A percentile compares a stretch with the other conserved stretches of the same genome.
Evolutionary conservation across 2,329 filamentous ascomycete species (phyloP).

Genomic region (Claviceps pusilla): DNA sequence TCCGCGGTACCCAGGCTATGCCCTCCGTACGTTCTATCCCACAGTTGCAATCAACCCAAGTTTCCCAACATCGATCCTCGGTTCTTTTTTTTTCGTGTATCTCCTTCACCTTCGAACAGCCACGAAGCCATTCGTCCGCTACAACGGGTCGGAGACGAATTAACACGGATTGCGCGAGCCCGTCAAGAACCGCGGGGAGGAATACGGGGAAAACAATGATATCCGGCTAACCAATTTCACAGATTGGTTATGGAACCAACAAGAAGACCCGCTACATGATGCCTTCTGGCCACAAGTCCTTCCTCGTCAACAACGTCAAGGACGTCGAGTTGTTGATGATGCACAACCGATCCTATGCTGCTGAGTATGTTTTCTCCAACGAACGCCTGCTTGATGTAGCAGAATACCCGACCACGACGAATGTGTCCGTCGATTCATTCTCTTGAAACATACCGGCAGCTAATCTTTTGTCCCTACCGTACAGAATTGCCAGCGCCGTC

Average conservation of each 20-base stretch:
- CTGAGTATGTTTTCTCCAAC: constrained; percentile 57
- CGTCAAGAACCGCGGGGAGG: neutral
- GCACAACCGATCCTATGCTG: constrained; percentile 99
- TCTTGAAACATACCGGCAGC: neutral
- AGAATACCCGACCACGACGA: neutral
- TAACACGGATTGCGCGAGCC: neutral
- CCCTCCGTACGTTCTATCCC: constrained; percentile 64
- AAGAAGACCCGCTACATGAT: constrained; percentile 99
- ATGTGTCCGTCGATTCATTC: too few relatives aligned
- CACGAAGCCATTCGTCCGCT: neutral
- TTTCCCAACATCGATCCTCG: neutral
- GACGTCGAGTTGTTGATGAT: constrained; percentile 97
- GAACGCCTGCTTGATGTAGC: neutral
- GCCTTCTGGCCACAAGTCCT: constrained; percentile 98
- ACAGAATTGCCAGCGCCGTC: constrained; percentile 91
- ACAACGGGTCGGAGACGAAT: neutral
- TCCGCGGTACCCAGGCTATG: constrained; percentile 92
- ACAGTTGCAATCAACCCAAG: neutral
- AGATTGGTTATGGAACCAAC: constrained; percentile 99
- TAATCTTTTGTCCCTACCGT: constrained; percentile 1
- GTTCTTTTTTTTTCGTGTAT: neutral
- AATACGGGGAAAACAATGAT: neutral
- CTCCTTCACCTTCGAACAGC: neutral
- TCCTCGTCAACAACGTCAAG: constrained; percentile 93
- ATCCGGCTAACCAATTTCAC: constrained; percentile 8